These are phyloP conservation scores for Phytophthora palmivora DNA, from an alignment of 352 stramenopile genomes.

Conservation along the genomic window DNA sequence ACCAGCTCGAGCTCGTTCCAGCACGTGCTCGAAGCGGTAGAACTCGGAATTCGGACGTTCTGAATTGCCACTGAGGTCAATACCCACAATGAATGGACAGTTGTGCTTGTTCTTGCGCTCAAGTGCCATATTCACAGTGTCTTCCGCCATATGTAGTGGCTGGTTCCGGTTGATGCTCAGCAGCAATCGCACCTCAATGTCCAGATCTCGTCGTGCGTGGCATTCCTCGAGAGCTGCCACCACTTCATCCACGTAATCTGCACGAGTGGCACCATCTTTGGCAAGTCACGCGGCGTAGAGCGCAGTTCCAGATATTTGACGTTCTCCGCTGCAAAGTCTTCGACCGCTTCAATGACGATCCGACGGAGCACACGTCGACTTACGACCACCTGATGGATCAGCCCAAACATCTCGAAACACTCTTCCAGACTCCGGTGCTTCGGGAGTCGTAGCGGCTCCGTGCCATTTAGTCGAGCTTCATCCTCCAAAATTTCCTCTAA, in stretches of 20 bases:
- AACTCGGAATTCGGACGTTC: conserved; percentile 85
- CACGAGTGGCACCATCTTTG: conserved; percentile 58
- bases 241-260: conserved; percentile 80
- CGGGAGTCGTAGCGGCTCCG: conserved; percentile 44
- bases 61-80: conserved; percentile 90
- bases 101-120: conserved; percentile 51
- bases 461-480: conserved; percentile 37
- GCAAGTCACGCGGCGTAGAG: conserved; percentile 76
- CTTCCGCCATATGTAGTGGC: conserved; percentile 60
- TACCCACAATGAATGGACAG: conserved; percentile 73
- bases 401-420: conserved; percentile 90
- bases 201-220: conserved; percentile 54
- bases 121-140: conserved; percentile 68
- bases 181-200: conserved; percentile 80
- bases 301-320: conserved; percentile 88
- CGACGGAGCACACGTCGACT: conserved; percentile 65
- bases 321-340: conserved; percentile 84
- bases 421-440: conserved; percentile 71
- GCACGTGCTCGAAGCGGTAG: conserved; percentile 75
- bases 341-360: conserved; percentile 81
- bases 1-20: conserved; percentile 70
- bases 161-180: conserved; percentile 88
- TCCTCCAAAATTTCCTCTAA: conserved; percentile 71
- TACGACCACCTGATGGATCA: conserved; percentile 87
- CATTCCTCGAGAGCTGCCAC: conserved; percentile 72